Base-by-base conservation (phyloP, 2,329 filamentous ascomycete genomes). In the Fusarium dimerum region DNA sequence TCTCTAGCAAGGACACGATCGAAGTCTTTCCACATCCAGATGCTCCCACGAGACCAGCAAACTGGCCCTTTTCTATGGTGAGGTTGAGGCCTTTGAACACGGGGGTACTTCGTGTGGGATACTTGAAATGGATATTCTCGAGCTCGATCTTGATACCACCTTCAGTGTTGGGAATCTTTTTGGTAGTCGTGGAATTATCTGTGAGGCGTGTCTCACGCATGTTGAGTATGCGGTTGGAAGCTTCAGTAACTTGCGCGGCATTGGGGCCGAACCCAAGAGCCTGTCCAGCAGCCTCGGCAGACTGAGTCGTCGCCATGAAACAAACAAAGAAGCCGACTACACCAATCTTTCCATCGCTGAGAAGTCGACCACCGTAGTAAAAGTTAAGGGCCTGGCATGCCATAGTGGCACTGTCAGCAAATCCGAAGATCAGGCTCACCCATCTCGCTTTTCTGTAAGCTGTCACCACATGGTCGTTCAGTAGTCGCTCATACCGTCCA, bases 11-110 rank as follows among this genome's bases (percentile, higher is more conserved):
- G 47, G 79, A 78, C 36, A 93, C 82, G 41, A 90, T 84, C 15
- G 84, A 90, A 1, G 85, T 88, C 73, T 92, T 90, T 36, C 87
- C 87, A 52, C 85, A 88, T 1, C 87, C 87, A 1, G 84, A 87
- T 1, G 86, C 80, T 2, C 88, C 87, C 6, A 90, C 87, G 1
- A 90, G 75, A 1, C 86, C 87, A 1, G 82, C 85, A 63, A 89
- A 90, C 64, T 89, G 84, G 5, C 87, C 87, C 59, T 84, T 85
- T 58, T 84, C 76, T 47, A 90, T 82, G 6, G 78, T 82, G 53
- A 92, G 73, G 63, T 79, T 85, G 51, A 92, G 71, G 2, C 81
- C 80, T 47, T 74, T 77, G 68, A 86, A 85, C 32, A 87, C 78
- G 18, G 78, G 76, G 3, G 78, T 71, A 50, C 82, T 75, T 43